Percentiles rank a stretch among this genome's conserved stretches.
Evolutionary conservation across 2,329 filamentous ascomycete species (phyloP).

Genomic region (Neonectria magnoliae): DNA sequence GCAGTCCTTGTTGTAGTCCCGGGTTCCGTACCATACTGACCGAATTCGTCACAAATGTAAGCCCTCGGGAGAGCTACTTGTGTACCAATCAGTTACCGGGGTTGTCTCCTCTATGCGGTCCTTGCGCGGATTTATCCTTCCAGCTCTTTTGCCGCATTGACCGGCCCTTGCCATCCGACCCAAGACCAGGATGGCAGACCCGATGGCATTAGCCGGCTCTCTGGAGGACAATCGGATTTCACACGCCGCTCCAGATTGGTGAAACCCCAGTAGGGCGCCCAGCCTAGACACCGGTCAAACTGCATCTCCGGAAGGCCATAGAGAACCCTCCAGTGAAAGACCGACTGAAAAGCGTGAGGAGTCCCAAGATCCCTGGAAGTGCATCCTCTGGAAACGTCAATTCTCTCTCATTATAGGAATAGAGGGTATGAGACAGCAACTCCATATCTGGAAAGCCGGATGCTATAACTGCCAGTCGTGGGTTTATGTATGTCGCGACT

Average conservation of each 20-base stretch:
- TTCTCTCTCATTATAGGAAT: background rate
- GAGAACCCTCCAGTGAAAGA: constrained; percentile 9
- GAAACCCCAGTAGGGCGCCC: background rate
- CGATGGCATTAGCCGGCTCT: background rate
- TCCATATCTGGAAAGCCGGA: constrained; percentile 8
- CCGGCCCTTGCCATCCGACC: constrained; percentile 13
- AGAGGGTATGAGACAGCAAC: background rate
- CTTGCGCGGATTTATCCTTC: background rate
- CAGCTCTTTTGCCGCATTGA: background rate
- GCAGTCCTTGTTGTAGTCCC: constrained; percentile 9
- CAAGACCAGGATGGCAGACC: constrained; percentile 26
- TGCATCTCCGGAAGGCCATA: constrained; percentile 21
- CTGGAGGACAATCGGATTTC: background rate
- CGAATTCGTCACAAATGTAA: constrained; percentile 6
- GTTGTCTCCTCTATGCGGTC: constrained; percentile 2
- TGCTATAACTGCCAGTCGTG: background rate
- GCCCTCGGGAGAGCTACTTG: background rate
- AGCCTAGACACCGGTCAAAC: constrained; percentile 16
- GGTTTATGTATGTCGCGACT: background rate
- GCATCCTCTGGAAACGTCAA: constrained; percentile 15
- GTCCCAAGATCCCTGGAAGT: constrained; percentile 3
- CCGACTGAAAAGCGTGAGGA: constrained; percentile 11
- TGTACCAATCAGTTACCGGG: constrained; percentile 17
- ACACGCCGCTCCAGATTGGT: constrained; percentile 1
- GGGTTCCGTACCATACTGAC: constrained; percentile 13